A percentile compares a stretch with the other conserved stretches of the same genome.
Conservation (phyloP, 805 yeast species). For the Candida berthetii region DNA sequence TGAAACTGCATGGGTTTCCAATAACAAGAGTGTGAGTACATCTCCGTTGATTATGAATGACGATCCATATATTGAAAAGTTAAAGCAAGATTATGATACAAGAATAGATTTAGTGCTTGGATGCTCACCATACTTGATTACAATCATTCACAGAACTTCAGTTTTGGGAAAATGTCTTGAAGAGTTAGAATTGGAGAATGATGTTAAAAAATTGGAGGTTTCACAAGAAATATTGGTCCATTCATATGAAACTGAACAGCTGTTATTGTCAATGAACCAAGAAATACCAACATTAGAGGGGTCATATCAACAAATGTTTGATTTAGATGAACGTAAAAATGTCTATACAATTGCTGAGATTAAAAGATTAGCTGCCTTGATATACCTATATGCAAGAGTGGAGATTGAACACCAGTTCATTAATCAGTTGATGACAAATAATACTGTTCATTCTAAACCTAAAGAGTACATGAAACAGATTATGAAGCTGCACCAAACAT, state of each 20-base stretch:
- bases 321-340: conserved; percentile 10
- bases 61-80: conserved; percentile 22
- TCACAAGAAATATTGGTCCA: conserved; percentile 18
- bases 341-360: conserved; percentile 30
- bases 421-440: neutral
- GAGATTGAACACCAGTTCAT: conserved; percentile 15
- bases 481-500: conserved; percentile 14
- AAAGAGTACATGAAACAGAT: conserved; percentile 15
- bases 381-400: conserved; percentile 30
- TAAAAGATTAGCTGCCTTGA: conserved; percentile 26
- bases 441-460: conserved; percentile 5
- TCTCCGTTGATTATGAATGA: conserved; percentile 18
- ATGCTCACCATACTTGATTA: conserved; percentile 30
- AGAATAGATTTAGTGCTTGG: conserved; percentile 33
- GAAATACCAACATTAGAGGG: conserved; percentile 14
- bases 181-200: conserved; percentile 17
- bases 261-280: conserved; percentile 20
- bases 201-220: conserved; percentile 11
- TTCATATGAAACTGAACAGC: conserved; percentile 20
- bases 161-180: conserved; percentile 30
- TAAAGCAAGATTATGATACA: conserved; percentile 27
- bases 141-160: conserved; percentile 29
- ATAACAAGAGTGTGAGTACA: conserved; percentile 4
- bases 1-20: conserved; percentile 32
- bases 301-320: conserved; percentile 8